Conservation (phyloP, 1,139 yeast genomes). For the Suhomyces coccinellae region DNA sequence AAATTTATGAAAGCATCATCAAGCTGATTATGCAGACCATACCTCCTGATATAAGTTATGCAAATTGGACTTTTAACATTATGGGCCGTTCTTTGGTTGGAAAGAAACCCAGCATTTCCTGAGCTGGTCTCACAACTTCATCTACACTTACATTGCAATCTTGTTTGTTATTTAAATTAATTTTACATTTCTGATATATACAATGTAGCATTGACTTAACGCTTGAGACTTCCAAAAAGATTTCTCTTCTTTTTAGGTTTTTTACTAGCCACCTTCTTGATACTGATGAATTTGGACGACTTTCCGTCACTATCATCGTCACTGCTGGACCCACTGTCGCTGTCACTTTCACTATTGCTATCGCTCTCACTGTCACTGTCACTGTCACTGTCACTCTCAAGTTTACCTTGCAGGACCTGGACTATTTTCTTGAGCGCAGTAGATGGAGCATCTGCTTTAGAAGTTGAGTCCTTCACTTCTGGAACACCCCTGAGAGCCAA, state of each 20-base stretch:
- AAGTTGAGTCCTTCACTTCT: constrained; percentile 50
- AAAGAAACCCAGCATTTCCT: constrained; percentile 10
- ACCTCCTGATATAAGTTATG: constrained; percentile 20
- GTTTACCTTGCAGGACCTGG: not conserved
- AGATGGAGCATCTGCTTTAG: constrained; percentile 1
- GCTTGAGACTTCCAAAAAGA: constrained; percentile 15
- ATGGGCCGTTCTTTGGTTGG: constrained; percentile 19
- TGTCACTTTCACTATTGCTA: constrained; percentile 18
- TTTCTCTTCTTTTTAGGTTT: constrained; percentile 13
- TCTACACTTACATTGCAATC: not conserved
- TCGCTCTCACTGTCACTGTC: constrained; percentile 12
- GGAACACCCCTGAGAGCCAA: constrained; percentile 62
- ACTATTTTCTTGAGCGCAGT: too few relatives aligned
- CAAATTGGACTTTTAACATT: constrained; percentile 17
- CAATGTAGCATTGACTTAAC: constrained; percentile 1
- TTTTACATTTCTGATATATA: not conserved
- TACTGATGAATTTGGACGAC: constrained; percentile 17
- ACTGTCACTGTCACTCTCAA: constrained; percentile 5
- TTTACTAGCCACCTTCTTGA: constrained; percentile 13
- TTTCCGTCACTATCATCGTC: constrained; percentile 14
- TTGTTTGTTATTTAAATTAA: not conserved
- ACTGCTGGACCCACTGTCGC: constrained; percentile 18
- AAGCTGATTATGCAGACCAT: constrained; percentile 25
- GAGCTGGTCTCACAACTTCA: constrained; percentile 3
- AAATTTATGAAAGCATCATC: constrained; percentile 34